Evolutionary conservation across 345 rosid species (phyloP), one percentile per base, ranked within the genome.

Genomic region (Aquilaria yunnanensis): DNA sequence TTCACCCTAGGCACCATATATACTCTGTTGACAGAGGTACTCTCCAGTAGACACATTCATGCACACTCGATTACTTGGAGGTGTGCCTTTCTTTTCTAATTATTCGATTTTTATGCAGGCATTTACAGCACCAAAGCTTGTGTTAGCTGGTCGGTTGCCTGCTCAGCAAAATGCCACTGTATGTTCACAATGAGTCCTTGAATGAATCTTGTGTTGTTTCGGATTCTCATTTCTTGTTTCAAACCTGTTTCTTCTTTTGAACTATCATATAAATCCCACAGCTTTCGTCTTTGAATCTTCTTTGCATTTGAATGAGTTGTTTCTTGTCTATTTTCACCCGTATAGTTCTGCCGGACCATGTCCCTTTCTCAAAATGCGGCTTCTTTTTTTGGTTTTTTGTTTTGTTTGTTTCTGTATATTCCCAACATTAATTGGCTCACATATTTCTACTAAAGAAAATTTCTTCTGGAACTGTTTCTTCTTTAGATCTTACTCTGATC

Each of bases 91-190:
- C 32, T 12, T 56, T 47, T 61, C 60, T 58, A 67, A 56, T 47
- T 63, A 51, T 60, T 73, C 37, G 61, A 54, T 67, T 67, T 5
- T 67, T 67, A 66, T 78, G 75, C 58, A 93, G 98, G 96, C 90
- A 59, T 93, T 93, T 77, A 85, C 92, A 34, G 95, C 88, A 59
- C 99, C 99, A 61, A 90, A 88, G 87, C 96, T 94, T 86, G 95
- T 88, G 67, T 81, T 94, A 76, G 94, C 95, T 37, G 99, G 99
- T 77, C 97, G 92, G 63, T 79, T 90, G 79, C 99, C 96, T 66
- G 85, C 99, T 65, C 99, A 90, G 73, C 99, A 90, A 76, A 90
- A 93, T 83, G 99, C 99, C 70, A 90, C 90, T 56, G 99, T 94
- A 88, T n/a, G 97, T 84, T 66, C 55, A 54, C 59, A 49, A 58